phyloP scores from a whole-genome alignment of 305 asterid species.

The Solanum hybrid region DNA sequence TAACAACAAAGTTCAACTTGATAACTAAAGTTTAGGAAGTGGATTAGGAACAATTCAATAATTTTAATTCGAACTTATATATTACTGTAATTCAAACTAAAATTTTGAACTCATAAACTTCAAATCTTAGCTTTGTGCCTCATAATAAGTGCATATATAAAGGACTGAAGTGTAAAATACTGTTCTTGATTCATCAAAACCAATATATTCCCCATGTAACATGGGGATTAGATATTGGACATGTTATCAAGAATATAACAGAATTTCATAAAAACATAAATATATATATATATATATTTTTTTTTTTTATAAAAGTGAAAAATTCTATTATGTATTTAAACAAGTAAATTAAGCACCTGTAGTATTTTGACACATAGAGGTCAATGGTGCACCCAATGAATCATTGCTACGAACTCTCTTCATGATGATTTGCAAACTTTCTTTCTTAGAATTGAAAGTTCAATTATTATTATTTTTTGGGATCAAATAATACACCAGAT shows the following conservation, averaged over 20 bases:
- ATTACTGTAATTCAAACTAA: not conserved
- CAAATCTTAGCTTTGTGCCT: fast-evolving
- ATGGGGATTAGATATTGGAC: not conserved
- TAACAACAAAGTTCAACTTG: not conserved
- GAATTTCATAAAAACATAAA: slow-evolving; percentile 6
- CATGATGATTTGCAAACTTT: slow-evolving; percentile 40
- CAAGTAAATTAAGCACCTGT: slow-evolving; percentile 41
- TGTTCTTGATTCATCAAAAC: not conserved
- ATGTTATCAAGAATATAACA: slow-evolving; percentile 2
- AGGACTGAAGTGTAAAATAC: not conserved
- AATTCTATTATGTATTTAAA: not conserved
- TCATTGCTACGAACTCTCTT: slow-evolving; percentile 68
- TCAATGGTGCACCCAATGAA: slow-evolving; percentile 56
- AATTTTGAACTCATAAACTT: not conserved
- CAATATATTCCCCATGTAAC: not conserved
- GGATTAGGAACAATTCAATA: not conserved
- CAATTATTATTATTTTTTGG: not conserved
- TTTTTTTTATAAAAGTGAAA: not conserved
- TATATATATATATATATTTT: not conserved
- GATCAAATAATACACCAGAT: slow-evolving; percentile 24
- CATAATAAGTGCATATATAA: not conserved
- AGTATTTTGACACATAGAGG: slow-evolving; percentile 68
- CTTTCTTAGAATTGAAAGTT: not conserved
- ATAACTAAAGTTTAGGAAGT: not conserved
- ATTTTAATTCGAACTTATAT: not conserved